A percentile compares a stretch with the other conserved stretches of the same genome.
Evolutionary conservation across 306 rosid species (phyloP).

Genomic region (Hippophae rhamnoides): DNA sequence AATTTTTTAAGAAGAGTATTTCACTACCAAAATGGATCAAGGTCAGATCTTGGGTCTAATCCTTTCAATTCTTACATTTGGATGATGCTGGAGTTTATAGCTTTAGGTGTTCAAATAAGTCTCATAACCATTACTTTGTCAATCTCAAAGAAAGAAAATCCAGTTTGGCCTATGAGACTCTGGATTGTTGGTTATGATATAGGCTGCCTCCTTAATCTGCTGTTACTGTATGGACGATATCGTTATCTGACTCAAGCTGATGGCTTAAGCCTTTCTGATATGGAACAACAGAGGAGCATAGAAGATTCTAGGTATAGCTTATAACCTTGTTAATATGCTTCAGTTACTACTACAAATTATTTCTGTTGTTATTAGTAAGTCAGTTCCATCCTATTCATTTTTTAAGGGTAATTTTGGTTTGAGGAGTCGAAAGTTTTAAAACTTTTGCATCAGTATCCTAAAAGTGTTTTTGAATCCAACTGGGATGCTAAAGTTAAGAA

Average conservation of each 20-base stretch:
- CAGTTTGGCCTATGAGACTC: slow-evolving; percentile 96
- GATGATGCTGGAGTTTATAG: slow-evolving; percentile 70
- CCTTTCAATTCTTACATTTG: slow-evolving; percentile 84
- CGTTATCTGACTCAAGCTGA: slow-evolving; percentile 41
- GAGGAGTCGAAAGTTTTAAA: too few relatives aligned
- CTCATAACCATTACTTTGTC: slow-evolving; percentile 45
- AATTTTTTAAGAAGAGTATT: slow-evolving; percentile 76
- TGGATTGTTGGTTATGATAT: slow-evolving; percentile 85
- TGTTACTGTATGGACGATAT: slow-evolving; percentile 73
- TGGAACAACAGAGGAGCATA: slow-evolving; percentile 59
- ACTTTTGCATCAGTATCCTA: too few relatives aligned
- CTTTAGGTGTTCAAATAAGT: slow-evolving; percentile 56
- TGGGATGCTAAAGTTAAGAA: too few relatives aligned
- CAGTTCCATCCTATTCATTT: too few relatives aligned
- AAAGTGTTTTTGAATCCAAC: too few relatives aligned
- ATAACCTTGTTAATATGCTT: background rate
- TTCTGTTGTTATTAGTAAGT: background rate
- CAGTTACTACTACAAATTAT: slow-evolving; percentile 2
- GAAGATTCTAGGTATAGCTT: slow-evolving; percentile 80
- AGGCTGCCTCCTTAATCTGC: slow-evolving; percentile 63
- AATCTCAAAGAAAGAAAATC: slow-evolving; percentile 64
- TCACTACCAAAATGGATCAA: slow-evolving; percentile 88
- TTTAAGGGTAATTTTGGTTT: too few relatives aligned
- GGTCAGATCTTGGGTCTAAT: slow-evolving; percentile 71
- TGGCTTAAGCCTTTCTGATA: slow-evolving; percentile 42